These are phyloP conservation scores for Komagataella pseudopastoris DNA, from an alignment of 805 yeast genomes.

Conservation along the genomic window DNA sequence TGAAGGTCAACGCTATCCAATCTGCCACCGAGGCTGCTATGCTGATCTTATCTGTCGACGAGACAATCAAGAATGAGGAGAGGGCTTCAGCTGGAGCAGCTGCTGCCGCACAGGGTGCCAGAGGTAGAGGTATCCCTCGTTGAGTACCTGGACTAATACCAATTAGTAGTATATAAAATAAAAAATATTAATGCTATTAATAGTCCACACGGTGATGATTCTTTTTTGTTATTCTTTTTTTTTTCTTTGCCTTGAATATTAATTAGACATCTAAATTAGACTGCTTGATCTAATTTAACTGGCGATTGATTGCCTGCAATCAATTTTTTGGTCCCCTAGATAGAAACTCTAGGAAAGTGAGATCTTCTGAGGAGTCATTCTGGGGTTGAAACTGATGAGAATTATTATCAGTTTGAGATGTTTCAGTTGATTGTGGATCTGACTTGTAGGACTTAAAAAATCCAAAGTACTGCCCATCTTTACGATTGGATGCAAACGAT, in stretches of 20 bases:
- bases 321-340: neutral
- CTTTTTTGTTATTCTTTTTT: neutral
- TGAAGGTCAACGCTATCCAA: conserved; percentile 84
- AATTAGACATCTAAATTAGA: neutral
- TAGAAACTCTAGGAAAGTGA: neutral
- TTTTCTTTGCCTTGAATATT: neutral
- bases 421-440: neutral
- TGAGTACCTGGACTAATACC: conserved; percentile 1
- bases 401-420: neutral
- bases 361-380: neutral
- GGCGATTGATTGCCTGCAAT: neutral
- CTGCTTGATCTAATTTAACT: neutral
- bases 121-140: conserved; percentile 62
- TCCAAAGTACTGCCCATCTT: neutral
- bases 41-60: conserved; percentile 88
- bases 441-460: neutral
- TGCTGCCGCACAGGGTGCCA: conserved; percentile 36
- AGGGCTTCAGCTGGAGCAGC: conserved; percentile 39
- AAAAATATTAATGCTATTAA: neutral
- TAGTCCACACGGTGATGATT: neutral
- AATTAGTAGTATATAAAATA: neutral
- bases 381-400: neutral
- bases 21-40: conserved; percentile 97
- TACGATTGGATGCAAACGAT: neutral
- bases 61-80: conserved; percentile 70